phyloP scores from a whole-genome alignment of 768 basidiomycete species.

The Boletellus sp. region DNA sequence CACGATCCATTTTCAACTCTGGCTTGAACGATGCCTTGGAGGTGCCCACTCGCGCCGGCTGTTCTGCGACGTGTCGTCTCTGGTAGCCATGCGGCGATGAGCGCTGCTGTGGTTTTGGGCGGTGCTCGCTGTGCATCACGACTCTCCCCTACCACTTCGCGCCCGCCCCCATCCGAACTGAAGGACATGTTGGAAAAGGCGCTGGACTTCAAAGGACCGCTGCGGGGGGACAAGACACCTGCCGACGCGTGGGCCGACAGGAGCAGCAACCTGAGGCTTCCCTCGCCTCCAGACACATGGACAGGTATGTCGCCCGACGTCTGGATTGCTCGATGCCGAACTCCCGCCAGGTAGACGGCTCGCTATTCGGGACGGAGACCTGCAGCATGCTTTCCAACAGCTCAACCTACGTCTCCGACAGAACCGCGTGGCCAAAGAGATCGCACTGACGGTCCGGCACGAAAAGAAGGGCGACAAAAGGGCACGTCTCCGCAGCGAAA shows the following conservation, averaged over 20 bases:
- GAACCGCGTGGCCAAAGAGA: constrained; percentile 54
- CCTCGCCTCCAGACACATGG: constrained; percentile 49
- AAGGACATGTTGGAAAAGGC: constrained; percentile 13
- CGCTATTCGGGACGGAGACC: constrained; percentile 38
- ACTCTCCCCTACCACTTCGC: constrained; percentile 5
- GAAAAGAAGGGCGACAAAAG: constrained; percentile 83
- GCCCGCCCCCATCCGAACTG: constrained; percentile 4
- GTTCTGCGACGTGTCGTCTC: constrained; percentile 10
- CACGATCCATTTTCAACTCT: constrained; percentile 6
- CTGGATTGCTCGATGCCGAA: constrained; percentile 4
- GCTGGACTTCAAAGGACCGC: constrained; percentile 11
- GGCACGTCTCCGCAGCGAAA: constrained; percentile 66
- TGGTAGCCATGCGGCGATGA: neutral
- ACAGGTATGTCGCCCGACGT: constrained; percentile 35
- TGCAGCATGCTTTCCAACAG: constrained; percentile 45
- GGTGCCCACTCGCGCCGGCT: constrained; percentile 9
- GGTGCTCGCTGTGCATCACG: constrained; percentile 10
- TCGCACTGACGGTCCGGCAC: constrained; percentile 55
- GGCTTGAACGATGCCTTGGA: constrained; percentile 18
- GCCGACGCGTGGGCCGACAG: constrained; percentile 38
- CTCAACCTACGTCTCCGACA: constrained; percentile 49
- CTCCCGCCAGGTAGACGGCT: constrained; percentile 57
- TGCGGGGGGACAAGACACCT: constrained; percentile 21
- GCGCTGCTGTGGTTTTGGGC: neutral
- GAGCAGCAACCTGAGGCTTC: constrained; percentile 18